Base-by-base conservation (phyloP, 2,329 filamentous ascomycete species). In the Penicillium corylophilum region DNA sequence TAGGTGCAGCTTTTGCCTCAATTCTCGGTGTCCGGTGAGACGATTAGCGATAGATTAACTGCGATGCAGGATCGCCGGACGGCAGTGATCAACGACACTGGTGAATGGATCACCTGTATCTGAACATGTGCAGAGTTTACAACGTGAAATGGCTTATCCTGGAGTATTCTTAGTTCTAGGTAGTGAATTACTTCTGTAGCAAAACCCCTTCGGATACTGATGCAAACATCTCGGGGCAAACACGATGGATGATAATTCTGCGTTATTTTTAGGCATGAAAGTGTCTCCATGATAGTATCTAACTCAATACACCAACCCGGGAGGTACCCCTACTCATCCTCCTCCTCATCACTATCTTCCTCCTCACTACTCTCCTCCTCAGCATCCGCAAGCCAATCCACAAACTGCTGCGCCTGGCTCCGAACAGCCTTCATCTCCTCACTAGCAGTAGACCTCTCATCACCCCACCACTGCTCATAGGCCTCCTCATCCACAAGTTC, bases 401-500 rank as follows among this genome's bases (percentile, higher is more conserved):
- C 85, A 70, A 97, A 83, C 46, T 86, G 84, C 64, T 84, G 79
- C 51, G 89, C 90, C 74, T 88, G 88, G 54, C 82, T 82, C 68
- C 86, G 86, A 15, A 96, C 83, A 44, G 75, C 81, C 53, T 73
- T 73, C 85, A 96, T 83, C 47, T 82, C 82, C 49, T 88, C 87
- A 13, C 79, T 84, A 49, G 84, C 85, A 22, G 74, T 80, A 5
- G 87, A 86, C 64, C 85, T 79, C 71, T 81, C 79, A 69, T 95
- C 87, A 18, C 79, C 82, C 92, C 92, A 97, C 94, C 94, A 99
- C 43, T 82, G 81, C 63, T 93, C 75, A 60, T 96, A 89, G 0
- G 88, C 91, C 38, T 96, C 92, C 65, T 96, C 90, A 68, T 96
- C 90, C 1, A 96, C 74, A 15, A 95, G 80, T 59, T 97, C 94